Evolutionary conservation across 164 flowering plant genomes (phyloP), one percentile per base, ranked within the genome.

Genomic region (Liriodendron chinense): DNA sequence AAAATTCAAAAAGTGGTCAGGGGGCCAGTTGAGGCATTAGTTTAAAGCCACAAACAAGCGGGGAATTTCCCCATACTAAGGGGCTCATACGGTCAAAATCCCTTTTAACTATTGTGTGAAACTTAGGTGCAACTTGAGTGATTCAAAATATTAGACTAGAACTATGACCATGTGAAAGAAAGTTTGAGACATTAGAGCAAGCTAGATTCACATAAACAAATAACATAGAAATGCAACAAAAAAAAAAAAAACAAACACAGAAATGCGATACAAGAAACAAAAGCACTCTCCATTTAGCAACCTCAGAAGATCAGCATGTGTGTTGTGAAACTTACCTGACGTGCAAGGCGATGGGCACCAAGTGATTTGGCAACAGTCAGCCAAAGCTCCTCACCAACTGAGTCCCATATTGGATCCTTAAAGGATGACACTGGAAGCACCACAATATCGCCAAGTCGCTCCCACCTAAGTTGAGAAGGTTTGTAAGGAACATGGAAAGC

Each of bases 351-450:
- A 47, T 62, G 73, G 71, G 98, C 59, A 75, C 87, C 87, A 57
- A 96, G 90, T 69, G 92, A 86, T 70, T 82, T 85, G 49, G 98
- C 94, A 82, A 94, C 85, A 64, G 77, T 75, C 69, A 84, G 85
- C 98, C 98, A 96, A 72, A 96, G 89, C 78, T 92, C 91, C 56
- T 78, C 76, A n/a, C 86, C 86, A 47, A 94, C 78, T 25, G 86
- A 78, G 65, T 88, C 86, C 99, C 99, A 96, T 13, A 77, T 56
- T 68, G 89, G 85, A 84, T 94, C 94, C 78, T 78, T 87, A 81
- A 96, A 96, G 61, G 92, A 89, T 69, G 91, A 70, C 21, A 76
- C 79, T 47, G 99, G 99, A 82, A 96, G 99, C 75, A 96, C 92
- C 69, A 90, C 83, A 74, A 96, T 83, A 82, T 96, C 95, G 43